Base-by-base conservation (phyloP, 2,329 filamentous ascomycete genomes). In the Didymella pomorum region DNA sequence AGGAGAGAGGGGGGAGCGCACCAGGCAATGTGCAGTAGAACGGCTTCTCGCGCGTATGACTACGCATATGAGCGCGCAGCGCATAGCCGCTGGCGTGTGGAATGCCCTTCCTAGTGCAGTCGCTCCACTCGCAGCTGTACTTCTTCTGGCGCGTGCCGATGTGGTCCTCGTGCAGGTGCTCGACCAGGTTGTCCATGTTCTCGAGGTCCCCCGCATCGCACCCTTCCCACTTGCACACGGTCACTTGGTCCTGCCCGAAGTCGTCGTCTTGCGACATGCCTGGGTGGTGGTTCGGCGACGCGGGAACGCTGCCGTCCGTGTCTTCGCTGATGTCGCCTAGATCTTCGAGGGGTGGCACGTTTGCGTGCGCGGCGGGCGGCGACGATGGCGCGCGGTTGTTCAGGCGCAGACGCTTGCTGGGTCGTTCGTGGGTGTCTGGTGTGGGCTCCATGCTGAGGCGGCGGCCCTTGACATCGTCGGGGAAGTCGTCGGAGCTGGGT, bases 101-200 rank as follows among this genome's bases (percentile, higher is more conserved):
- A 78, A 95, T 87, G 59, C 93, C 92, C 80, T 97, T 98, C 61
- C 93, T 82, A 52, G 84, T 85, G 76, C 95, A 99, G 66, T 94
- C 94, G 59, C 86, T 87, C 95, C 95, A 99, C 79, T 98, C 94
- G 79, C 95, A 99, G n/a, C 92, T 93, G 76, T 98, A 98, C 77
- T 95, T 97, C 80, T 96, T 97, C 80, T 95, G 91, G 53, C 93
- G 87, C 61, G 89, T 92, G 73, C 95, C 92, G 71, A 98, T 97
- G 78, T 99, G 95, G 58, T 94, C 92, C 71, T 93, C 90, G 78
- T 98, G 94, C 41, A 83, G 78, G 67, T 84, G 82, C 58, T 79
- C 74, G 50, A 84, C 82, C 43, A 84, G 73, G 25, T 79, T 79
- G 63, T 84, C 82, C 75, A 83, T 83, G 65, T 84, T 83, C 29